Conservation (phyloP, 2,329 filamentous ascomycete species). For the Nigrospora oryzae region DNA sequence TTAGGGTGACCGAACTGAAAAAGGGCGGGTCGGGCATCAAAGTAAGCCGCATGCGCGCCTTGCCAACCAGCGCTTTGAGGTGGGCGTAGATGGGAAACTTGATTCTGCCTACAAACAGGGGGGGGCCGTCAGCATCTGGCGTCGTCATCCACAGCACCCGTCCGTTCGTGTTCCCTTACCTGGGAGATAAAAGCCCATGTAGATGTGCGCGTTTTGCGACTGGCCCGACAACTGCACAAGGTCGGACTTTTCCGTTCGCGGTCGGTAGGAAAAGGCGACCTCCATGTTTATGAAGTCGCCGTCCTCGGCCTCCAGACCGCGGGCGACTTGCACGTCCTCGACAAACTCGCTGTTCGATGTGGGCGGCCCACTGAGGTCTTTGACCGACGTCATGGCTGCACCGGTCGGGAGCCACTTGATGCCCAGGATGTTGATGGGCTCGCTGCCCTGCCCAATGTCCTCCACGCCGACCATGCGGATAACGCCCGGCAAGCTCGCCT, state of each 20-base stretch:
- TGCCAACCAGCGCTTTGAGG: slow-evolving; percentile 1
- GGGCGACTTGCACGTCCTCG: too few species aligned
- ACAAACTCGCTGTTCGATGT: too few species aligned
- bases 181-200: background rate
- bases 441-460: background rate
- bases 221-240: background rate
- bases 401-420: slow-evolving; percentile 1
- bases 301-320: background rate
- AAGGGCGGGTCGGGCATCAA: slow-evolving; percentile 1
- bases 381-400: background rate
- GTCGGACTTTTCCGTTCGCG: background rate
- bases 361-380: too few species aligned
- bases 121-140: too few species aligned
- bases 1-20: slow-evolving; percentile 1
- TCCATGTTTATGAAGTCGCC: slow-evolving; percentile 1
- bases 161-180: background rate
- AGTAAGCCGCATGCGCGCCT: background rate
- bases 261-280: background rate
- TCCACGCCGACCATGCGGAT: slow-evolving; percentile 1
- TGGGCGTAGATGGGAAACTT: slow-evolving; percentile 1
- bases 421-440: slow-evolving; percentile 1
- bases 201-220: background rate
- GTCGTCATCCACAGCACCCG: too few species aligned
- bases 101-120: background rate
- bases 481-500: background rate